Evolutionary conservation across 2,329 filamentous ascomycete species (phyloP).

Genomic region (Pyrenophora tritici-repentis): DNA sequence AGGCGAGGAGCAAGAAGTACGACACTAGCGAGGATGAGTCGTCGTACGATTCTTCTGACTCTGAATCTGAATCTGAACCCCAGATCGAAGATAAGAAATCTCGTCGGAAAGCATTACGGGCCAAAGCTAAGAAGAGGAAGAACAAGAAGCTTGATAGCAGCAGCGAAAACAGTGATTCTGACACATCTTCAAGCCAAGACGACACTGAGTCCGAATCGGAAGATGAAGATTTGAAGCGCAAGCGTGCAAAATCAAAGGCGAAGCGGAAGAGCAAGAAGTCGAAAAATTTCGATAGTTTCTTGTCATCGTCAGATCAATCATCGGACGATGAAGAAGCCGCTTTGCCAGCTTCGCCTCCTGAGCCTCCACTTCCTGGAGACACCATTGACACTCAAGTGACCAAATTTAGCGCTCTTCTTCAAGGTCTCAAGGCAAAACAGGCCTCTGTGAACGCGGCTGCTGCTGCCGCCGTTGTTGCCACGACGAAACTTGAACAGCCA

Average conservation of each 20-base stretch:
- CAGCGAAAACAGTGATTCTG: constrained; percentile 22
- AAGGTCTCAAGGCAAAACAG: constrained; percentile 23
- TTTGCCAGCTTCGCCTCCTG: background rate
- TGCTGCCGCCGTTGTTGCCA: constrained; percentile 14
- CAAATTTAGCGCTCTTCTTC: constrained; percentile 18
- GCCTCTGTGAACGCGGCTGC: constrained; percentile 10
- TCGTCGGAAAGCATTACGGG: constrained; percentile 20
- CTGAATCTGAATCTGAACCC: constrained; percentile 25
- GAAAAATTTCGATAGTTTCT: constrained; percentile 11
- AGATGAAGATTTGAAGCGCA: constrained; percentile 23
- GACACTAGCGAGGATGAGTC: constrained; percentile 24
- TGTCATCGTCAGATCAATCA: constrained; percentile 13
- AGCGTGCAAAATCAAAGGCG: constrained; percentile 9
- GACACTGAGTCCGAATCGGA: constrained; percentile 23
- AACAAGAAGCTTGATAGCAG: constrained; percentile 29
- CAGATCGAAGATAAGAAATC: constrained; percentile 16
- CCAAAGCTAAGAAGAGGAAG: constrained; percentile 31
- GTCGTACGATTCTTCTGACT: constrained; percentile 22
- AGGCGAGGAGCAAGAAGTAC: constrained; percentile 29
- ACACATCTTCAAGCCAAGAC: constrained; percentile 18
- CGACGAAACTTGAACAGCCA: constrained; percentile 23
- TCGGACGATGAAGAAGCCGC: constrained; percentile 16
- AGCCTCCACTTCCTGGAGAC: constrained; percentile 10
- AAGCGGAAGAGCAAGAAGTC: constrained; percentile 25
- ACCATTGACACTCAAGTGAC: constrained; percentile 19